Evolutionary conservation across 140 eudicot genomes (phyloP), one percentile per base, ranked within the genome.

Genomic region (Oenanthe javanica): DNA sequence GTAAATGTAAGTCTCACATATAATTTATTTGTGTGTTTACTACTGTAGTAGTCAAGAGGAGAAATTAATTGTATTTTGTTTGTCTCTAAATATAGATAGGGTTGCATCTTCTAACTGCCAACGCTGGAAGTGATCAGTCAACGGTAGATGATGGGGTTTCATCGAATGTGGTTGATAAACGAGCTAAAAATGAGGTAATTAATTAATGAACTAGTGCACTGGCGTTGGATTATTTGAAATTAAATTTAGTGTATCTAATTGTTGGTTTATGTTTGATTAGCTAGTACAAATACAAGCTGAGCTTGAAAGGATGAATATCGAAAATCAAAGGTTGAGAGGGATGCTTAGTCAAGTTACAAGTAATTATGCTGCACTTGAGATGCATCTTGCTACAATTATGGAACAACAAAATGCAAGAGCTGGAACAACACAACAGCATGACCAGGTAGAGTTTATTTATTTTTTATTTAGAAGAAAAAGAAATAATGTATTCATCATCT

Each of bases 281-380:
- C 36, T 91, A 72, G 82, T 78, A 76, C 76, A 83, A 16, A 77
- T 93, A 47, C 92, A 89, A 85, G 77, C 76, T 36, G 98, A 93
- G 85, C 79, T 93, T 14, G 81, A 90, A 81, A 76, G 79, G 82
- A 88, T 91, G 92, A 92, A 91, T 67, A 49, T 83, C 3, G 98
- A 93, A 79, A 93, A 93, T 83, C 87, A 83, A 80, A 87, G 89
- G 87, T 83, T 93, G 52, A 90, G 82, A 82, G 92, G 83, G 80
- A 90, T 90, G 96, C 86, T 88, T 77, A 10, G 79, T 71, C 91
- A 94, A 70, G 89, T 90, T 18, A 89, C 85, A 85, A 86, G 84
- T 81, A 92, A 90, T 77, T 94, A 90, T 89, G 79, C 45, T 21
- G 81, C 90, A 3, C 86, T 91, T 23, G 97, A 90, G 82, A 79